Percentiles rank a stretch among this genome's conserved stretches.
These are phyloP conservation scores for Candida methanosorbosa DNA, from an alignment of 805 yeast genomes.

Conservation along the genomic window DNA sequence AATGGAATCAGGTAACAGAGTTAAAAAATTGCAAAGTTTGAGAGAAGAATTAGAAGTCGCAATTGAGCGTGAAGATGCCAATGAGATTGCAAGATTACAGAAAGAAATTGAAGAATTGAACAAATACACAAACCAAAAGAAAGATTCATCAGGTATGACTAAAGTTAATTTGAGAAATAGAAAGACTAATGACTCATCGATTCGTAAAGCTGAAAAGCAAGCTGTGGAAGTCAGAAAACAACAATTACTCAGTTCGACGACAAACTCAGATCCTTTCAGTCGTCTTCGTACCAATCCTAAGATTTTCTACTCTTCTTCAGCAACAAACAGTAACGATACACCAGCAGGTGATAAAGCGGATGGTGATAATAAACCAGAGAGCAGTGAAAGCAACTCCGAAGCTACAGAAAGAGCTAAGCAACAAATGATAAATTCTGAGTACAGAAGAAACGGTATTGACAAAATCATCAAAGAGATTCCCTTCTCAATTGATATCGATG, in stretches of 20 bases:
- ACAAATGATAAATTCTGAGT: constrained; percentile 19
- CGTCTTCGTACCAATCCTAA: constrained; percentile 84
- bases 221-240: constrained; percentile 47
- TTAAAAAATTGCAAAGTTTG: constrained; percentile 61
- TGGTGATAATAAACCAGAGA: constrained; percentile 40
- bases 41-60: constrained; percentile 75
- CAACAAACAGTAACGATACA: neutral
- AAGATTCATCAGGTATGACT: constrained; percentile 42
- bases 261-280: constrained; percentile 65
- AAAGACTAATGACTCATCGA: constrained; percentile 64
- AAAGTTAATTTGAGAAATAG: constrained; percentile 81
- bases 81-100: constrained; percentile 36
- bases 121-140: constrained; percentile 24
- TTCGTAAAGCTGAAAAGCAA: constrained; percentile 71
- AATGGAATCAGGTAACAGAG: constrained; percentile 62
- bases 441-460: constrained; percentile 23
- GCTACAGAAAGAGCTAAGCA: constrained; percentile 14
- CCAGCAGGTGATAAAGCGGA: constrained; percentile 29
- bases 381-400: constrained; percentile 40
- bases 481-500: constrained; percentile 18
- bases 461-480: constrained; percentile 19
- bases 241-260: constrained; percentile 32
- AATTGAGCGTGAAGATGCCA: constrained; percentile 41
- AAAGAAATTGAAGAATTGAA: constrained; percentile 31
- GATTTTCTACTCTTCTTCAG: constrained; percentile 55